These are phyloP conservation scores for Linum lewisii DNA, from an alignment of 345 rosid species.

Conservation along the genomic window DNA sequence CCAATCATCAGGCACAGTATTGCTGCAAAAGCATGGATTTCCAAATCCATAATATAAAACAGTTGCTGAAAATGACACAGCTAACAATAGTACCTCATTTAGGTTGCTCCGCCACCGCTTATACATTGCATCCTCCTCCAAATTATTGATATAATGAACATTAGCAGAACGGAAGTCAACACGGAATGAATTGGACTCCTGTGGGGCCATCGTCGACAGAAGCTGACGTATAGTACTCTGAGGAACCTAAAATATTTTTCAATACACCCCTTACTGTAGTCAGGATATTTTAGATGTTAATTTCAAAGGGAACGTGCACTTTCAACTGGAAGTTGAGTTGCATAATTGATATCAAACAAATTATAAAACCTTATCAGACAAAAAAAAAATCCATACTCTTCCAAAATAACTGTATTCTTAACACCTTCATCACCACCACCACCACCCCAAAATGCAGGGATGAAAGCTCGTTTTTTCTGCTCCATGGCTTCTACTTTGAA, in stretches of 20 bases:
- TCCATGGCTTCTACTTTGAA: neutral
- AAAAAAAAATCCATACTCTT: neutral
- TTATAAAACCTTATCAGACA: too few species aligned
- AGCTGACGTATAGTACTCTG: conserved; percentile 48
- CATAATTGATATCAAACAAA: too few species aligned
- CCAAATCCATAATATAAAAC: conserved; percentile 6
- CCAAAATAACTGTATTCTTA: too few species aligned
- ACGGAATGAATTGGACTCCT: conserved; percentile 66
- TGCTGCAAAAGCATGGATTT: conserved; percentile 13
- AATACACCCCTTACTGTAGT: neutral
- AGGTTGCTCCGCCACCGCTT: conserved; percentile 86
- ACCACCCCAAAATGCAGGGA: too few species aligned
- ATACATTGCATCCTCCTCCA: conserved; percentile 98
- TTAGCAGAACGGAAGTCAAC: conserved; percentile 83
- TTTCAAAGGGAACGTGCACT: neutral
- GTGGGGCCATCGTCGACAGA: conserved; percentile 49
- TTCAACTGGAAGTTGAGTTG: neutral
- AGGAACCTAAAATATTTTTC: conserved; percentile 49
- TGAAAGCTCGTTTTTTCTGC: neutral
- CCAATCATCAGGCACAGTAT: conserved; percentile 13
- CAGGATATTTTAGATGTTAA: neutral
- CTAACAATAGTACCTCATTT: conserved; percentile 51
- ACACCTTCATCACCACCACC: too few species aligned
- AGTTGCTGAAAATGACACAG: conserved; percentile 1
- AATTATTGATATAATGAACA: conserved; percentile 88